Conservation (phyloP, 495 filamentous ascomycete species). For the Cladorrhinum samala region DNA sequence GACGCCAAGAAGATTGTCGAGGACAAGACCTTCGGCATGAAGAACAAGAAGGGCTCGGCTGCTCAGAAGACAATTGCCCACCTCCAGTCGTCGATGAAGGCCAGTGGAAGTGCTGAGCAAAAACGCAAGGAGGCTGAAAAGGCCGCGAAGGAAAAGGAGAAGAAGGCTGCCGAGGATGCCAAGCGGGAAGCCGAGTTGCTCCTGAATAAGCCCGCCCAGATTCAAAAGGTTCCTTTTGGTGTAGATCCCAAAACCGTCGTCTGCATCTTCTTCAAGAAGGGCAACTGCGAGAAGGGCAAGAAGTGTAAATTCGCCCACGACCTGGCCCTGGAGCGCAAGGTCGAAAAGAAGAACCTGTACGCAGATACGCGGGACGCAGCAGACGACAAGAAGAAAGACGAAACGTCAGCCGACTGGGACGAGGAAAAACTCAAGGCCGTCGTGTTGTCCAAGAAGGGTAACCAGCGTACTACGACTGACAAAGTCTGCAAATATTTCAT, state of each 20-base stretch:
- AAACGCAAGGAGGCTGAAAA: conserved; percentile 91
- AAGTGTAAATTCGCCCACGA: conserved; percentile 99
- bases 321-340: conserved; percentile 78
- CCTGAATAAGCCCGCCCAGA: conserved; percentile 88
- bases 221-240: conserved; percentile 94
- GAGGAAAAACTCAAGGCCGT: conserved; percentile 91
- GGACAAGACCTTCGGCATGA: conserved; percentile 99
- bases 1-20: conserved; percentile 60
- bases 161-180: conserved; percentile 69
- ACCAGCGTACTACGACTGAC: conserved; percentile 91
- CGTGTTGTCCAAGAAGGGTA: conserved; percentile 91
- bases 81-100: conserved; percentile 62
- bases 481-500: conserved; percentile 99
- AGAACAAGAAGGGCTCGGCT: conserved; percentile 94
- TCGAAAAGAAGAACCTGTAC: conserved; percentile 87
- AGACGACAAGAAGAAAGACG: conserved; percentile 78
- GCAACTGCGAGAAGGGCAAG: conserved; percentile 91
- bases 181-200: conserved; percentile 73
- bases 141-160: conserved; percentile 73
- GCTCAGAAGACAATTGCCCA: conserved; percentile 86
- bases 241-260: conserved; percentile 98
- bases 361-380: conserved; percentile 73
- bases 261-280: conserved; percentile 93
- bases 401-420: conserved; percentile 94
- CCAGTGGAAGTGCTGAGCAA: conserved; percentile 70